A percentile compares a stretch with the other conserved stretches of the same genome.
Evolutionary conservation across 2,329 filamentous ascomycete species (phyloP).

Genomic region (Xylaria multiplex): DNA sequence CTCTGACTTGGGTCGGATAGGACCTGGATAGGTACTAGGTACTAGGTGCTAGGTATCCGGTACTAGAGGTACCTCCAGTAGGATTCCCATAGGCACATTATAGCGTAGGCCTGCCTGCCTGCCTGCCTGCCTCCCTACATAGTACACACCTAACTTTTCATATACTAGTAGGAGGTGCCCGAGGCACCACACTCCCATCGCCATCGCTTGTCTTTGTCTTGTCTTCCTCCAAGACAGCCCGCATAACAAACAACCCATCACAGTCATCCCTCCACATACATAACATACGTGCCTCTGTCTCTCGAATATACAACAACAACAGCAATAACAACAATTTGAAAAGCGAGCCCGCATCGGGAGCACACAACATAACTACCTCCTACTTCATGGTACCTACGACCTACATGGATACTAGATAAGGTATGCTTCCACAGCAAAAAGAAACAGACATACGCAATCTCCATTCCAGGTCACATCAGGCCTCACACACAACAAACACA

Average conservation of each 20-base stretch:
- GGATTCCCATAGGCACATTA: background rate
- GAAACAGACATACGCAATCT: slow-evolving; percentile 16
- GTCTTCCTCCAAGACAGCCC: background rate
- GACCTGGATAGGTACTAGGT: background rate
- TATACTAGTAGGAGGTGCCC: background rate
- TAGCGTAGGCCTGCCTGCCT: background rate
- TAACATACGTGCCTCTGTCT: slow-evolving; percentile 1
- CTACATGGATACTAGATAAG: slow-evolving; percentile 19
- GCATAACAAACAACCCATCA: slow-evolving; percentile 6
- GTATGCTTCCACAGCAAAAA: slow-evolving; percentile 22
- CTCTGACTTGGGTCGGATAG: background rate
- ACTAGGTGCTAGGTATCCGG: no score
- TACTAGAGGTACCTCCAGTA: slow-evolving; percentile 6
- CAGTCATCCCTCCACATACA: slow-evolving; percentile 3
- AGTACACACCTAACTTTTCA: background rate
- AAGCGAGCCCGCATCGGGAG: slow-evolving; percentile 28
- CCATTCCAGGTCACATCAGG: slow-evolving; percentile 28
- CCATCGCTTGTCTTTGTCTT: background rate
- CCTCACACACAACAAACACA: slow-evolving; percentile 16
- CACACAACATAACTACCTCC: slow-evolving; percentile 20
- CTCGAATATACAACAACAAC: background rate
- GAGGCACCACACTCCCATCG: background rate
- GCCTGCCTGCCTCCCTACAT: background rate
- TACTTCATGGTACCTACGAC: background rate
- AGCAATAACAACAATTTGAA: slow-evolving; percentile 6